Percentiles rank a stretch among this genome's conserved stretches.
These are phyloP conservation scores for Lepidopterella palustris DNA, from an alignment of 495 filamentous ascomycete genomes.

Conservation along the genomic window DNA sequence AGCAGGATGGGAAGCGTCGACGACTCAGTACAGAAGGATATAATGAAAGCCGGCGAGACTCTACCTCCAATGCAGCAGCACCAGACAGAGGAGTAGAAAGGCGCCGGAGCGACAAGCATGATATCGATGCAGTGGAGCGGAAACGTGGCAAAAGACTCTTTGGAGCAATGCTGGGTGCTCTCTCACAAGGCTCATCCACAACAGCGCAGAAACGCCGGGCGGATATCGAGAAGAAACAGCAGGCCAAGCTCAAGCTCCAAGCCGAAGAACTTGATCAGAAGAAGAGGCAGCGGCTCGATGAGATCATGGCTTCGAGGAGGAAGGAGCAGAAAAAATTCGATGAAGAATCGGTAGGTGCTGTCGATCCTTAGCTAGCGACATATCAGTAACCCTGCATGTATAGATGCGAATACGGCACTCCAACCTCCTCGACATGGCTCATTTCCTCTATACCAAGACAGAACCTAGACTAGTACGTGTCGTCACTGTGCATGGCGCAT, in stretches of 20 bases:
- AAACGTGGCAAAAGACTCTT: slow-evolving; percentile 85
- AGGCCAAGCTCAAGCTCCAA: slow-evolving; percentile 72
- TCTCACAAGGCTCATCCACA: slow-evolving; percentile 67
- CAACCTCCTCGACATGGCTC: slow-evolving; percentile 64
- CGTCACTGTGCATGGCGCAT: background rate
- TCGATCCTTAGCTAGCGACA: background rate
- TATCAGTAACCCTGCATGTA: slow-evolving; percentile 25
- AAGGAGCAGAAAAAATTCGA: slow-evolving; percentile 72
- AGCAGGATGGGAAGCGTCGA: slow-evolving; percentile 51
- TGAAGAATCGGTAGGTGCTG: slow-evolving; percentile 60
- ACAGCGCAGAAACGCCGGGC: slow-evolving; percentile 68
- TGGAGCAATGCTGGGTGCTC: slow-evolving; percentile 77
- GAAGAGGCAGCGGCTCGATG: slow-evolving; percentile 56
- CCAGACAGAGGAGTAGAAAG: slow-evolving; percentile 34
- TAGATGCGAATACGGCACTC: slow-evolving; percentile 77
- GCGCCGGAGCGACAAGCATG: slow-evolving; percentile 38
- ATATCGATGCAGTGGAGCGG: slow-evolving; percentile 63
- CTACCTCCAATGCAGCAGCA: slow-evolving; percentile 20
- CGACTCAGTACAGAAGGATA: slow-evolving; percentile 10
- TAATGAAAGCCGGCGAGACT: slow-evolving; percentile 3
- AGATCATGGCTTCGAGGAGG: slow-evolving; percentile 51
- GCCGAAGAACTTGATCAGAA: slow-evolving; percentile 64
- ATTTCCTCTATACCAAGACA: slow-evolving; percentile 65
- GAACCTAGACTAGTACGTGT: slow-evolving; percentile 70
- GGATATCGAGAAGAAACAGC: slow-evolving; percentile 86